phyloP scores from a whole-genome alignment of 768 basidiomycete species.

The Mycena vitilis region DNA sequence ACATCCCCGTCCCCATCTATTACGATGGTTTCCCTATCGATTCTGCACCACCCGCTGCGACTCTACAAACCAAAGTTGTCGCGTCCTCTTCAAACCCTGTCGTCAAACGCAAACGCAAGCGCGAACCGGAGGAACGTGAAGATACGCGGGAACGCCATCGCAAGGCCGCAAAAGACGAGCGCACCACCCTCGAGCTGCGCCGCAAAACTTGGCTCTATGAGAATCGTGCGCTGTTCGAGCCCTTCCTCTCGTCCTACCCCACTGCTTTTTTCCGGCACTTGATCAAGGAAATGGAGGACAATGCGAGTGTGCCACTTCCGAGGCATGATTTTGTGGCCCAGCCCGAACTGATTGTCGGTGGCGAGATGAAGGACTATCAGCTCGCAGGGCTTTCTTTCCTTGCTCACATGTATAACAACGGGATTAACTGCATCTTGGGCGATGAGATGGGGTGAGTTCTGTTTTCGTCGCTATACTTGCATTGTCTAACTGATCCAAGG shows the following conservation, averaged over 20 bases:
- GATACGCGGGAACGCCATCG: slow-evolving; percentile 7
- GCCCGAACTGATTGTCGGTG: slow-evolving; percentile 62
- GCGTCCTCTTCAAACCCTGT: neutral
- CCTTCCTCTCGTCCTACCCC: slow-evolving; percentile 58
- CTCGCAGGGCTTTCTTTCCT: slow-evolving; percentile 75
- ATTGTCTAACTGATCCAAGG: slow-evolving; percentile 53
- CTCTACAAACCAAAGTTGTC: neutral
- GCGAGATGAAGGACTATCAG: slow-evolving; percentile 81
- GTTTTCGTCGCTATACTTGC: neutral
- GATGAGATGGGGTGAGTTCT: slow-evolving; percentile 63
- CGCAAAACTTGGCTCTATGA: slow-evolving; percentile 59
- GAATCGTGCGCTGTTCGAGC: slow-evolving; percentile 57
- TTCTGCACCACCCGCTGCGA: neutral
- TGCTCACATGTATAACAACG: slow-evolving; percentile 75
- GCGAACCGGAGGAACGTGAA: neutral
- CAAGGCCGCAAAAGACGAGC: slow-evolving; percentile 24
- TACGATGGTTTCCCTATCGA: slow-evolving; percentile 1
- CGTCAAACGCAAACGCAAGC: slow-evolving; percentile 22
- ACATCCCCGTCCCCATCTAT: slow-evolving; percentile 7
- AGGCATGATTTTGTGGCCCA: slow-evolving; percentile 57
- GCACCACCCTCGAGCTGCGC: slow-evolving; percentile 10
- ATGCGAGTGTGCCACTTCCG: slow-evolving; percentile 45
- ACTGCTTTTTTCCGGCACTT: slow-evolving; percentile 51
- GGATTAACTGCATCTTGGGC: slow-evolving; percentile 78
- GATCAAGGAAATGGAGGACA: slow-evolving; percentile 41